A percentile compares a stretch with the other conserved stretches of the same genome.
Conservation (phyloP, 2,329 filamentous ascomycete genomes). For the Pyrenophora seminiperda region DNA sequence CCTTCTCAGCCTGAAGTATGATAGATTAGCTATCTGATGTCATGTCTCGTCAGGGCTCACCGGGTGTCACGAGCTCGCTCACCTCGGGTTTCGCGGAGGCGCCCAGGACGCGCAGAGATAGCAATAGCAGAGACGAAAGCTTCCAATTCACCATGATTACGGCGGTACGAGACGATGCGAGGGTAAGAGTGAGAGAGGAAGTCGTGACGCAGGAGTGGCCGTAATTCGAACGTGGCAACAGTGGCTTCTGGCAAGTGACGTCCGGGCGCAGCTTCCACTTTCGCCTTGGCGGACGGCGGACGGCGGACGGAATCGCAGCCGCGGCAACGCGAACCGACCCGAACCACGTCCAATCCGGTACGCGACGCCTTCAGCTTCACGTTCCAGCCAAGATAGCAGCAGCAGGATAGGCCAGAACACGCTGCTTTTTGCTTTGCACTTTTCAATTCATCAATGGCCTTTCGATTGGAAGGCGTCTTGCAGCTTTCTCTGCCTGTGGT, state of each 20-base stretch:
- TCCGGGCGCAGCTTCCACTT: constrained; percentile 25
- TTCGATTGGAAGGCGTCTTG: too few relatives aligned
- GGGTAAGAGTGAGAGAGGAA: constrained; percentile 13
- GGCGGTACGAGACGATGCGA: constrained; percentile 20
- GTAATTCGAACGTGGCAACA: constrained; percentile 43
- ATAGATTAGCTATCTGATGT: constrained; percentile 40
- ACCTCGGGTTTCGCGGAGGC: constrained; percentile 67
- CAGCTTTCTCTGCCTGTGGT: too few relatives aligned
- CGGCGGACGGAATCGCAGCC: constrained; percentile 14
- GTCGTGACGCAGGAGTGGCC: constrained; percentile 17
- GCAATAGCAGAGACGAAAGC: constrained; percentile 71
- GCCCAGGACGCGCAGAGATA: constrained; percentile 71
- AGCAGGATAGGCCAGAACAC: too few relatives aligned
- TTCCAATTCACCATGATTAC: constrained; percentile 73
- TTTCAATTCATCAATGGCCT: too few relatives aligned
- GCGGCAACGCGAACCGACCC: constrained; percentile 21
- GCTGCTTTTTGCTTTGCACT: too few relatives aligned
- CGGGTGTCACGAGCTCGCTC: constrained; percentile 53
- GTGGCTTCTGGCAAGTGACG: constrained; percentile 38
- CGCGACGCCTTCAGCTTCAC: background rate
- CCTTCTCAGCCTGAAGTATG: constrained; percentile 40
- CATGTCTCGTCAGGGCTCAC: constrained; percentile 35
- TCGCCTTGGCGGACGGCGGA: constrained; percentile 23
- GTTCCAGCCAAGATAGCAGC: too few relatives aligned
- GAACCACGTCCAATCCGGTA: constrained; percentile 9